phyloP scores from a whole-genome alignment of 164 flowering plant genomes.

The Paratinospora sagittata region DNA sequence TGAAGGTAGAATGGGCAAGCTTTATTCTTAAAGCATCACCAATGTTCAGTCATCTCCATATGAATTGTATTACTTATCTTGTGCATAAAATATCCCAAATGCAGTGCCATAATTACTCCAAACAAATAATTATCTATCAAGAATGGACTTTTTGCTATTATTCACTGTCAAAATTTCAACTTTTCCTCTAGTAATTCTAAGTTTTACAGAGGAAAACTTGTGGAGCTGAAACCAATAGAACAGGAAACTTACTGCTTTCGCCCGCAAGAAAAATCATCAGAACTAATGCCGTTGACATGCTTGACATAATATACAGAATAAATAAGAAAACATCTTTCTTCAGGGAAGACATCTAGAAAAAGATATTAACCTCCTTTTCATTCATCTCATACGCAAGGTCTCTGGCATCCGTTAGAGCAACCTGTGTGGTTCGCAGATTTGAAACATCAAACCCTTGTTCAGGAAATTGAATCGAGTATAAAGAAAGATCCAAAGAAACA shows the following conservation, averaged over 20 bases:
- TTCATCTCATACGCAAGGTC: conserved; percentile 90
- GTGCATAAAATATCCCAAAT: too few relatives aligned
- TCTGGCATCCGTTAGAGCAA: conserved; percentile 86
- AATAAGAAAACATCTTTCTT: conserved; percentile 4
- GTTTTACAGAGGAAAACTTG: neutral
- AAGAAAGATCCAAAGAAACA: neutral
- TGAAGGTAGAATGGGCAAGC: too few relatives aligned
- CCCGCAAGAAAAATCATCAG: conserved; percentile 11
- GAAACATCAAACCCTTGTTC: neutral
- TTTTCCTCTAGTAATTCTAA: neutral
- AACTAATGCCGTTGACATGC: conserved; percentile 9
- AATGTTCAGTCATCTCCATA: too few relatives aligned
- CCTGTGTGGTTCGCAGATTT: conserved; percentile 33
- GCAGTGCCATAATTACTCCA: too few relatives aligned
- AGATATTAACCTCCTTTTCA: conserved; percentile 68
- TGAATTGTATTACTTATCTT: too few relatives aligned
- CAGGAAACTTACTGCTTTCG: conserved; percentile 1
- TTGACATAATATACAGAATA: conserved; percentile 6
- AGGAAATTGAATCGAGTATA: neutral
- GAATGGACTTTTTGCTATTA: neutral
- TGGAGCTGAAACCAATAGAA: neutral
- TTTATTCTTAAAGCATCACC: too few relatives aligned
- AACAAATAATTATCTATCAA: neutral
- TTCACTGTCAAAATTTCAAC: neutral
- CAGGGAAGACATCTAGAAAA: conserved; percentile 32